Percentiles rank a stretch among this genome's conserved stretches.
phyloP scores from a whole-genome alignment of 1,284 basidiomycete genomes.

The Bondarzewia mesenterica region DNA sequence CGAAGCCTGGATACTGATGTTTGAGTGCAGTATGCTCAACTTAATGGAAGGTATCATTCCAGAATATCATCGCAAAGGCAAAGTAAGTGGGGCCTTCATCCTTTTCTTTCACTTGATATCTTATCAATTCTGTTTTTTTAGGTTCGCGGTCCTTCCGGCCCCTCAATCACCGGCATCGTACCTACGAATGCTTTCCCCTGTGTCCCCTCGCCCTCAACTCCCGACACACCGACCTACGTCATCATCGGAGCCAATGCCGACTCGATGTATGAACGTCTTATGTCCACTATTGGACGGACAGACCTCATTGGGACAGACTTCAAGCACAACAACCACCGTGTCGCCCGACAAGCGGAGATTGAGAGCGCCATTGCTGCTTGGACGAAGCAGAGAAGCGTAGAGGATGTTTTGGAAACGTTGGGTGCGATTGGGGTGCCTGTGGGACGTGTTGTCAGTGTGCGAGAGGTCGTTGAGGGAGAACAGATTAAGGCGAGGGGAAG shows the following conservation, averaged over 20 bases:
- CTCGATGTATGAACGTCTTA: slow-evolving; percentile 57
- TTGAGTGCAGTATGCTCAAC: slow-evolving; percentile 50
- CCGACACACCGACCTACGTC: slow-evolving; percentile 41
- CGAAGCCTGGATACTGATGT: background rate
- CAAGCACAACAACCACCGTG: slow-evolving; percentile 55
- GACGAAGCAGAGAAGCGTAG: slow-evolving; percentile 47
- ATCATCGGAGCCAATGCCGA: slow-evolving; percentile 69
- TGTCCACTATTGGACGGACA: slow-evolving; percentile 46
- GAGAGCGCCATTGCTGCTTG: slow-evolving; percentile 53
- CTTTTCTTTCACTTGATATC: background rate
- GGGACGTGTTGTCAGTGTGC: slow-evolving; percentile 52
- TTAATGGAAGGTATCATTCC: slow-evolving; percentile 71
- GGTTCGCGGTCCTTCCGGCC: slow-evolving; percentile 62
- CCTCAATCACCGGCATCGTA: slow-evolving; percentile 65
- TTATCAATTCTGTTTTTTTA: slow-evolving; percentile 20
- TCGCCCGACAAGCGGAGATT: slow-evolving; percentile 48
- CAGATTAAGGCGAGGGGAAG: slow-evolving; percentile 48
- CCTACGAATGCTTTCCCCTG: slow-evolving; percentile 68
- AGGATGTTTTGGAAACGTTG: slow-evolving; percentile 49
- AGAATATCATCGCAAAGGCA: slow-evolving; percentile 65
- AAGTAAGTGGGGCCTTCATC: slow-evolving; percentile 32
- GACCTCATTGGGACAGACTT: slow-evolving; percentile 51
- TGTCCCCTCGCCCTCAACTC: slow-evolving; percentile 33
- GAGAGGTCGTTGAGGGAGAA: slow-evolving; percentile 51
- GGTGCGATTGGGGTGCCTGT: slow-evolving; percentile 55